phyloP scores from a whole-genome alignment of 306 rosid species.

The Sphenostylis stenocarpa region DNA sequence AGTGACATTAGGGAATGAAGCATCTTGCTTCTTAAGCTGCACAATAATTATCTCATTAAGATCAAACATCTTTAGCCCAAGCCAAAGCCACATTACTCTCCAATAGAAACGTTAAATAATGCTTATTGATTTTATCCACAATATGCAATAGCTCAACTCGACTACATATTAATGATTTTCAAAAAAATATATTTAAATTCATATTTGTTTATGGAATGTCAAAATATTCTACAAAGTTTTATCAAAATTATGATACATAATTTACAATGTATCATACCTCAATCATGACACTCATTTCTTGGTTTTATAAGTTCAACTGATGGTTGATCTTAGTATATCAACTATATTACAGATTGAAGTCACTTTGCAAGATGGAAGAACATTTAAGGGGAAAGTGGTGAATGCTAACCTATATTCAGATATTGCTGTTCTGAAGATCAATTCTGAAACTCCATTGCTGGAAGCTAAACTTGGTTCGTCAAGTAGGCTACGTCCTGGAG shows the following conservation, averaged over 20 bases:
- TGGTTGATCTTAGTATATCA: conserved; percentile 18
- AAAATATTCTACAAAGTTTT: not conserved
- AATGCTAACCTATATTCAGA: conserved; percentile 85
- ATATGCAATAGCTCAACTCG: conserved; percentile 6
- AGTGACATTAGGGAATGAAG: conserved; percentile 68
- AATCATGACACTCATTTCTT: not conserved
- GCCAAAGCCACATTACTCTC: conserved; percentile 95
- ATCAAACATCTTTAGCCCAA: conserved; percentile 88
- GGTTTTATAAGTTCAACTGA: not conserved
- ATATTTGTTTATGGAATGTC: conserved; percentile 4
- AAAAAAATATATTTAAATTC: not conserved
- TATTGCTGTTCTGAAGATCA: conserved; percentile 80
- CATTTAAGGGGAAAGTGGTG: conserved; percentile 76
- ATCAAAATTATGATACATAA: no score
- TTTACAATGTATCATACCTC: conserved; percentile 46
- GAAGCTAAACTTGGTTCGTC: conserved; percentile 82
- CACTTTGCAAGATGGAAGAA: conserved; percentile 89
- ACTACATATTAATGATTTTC: not conserved
- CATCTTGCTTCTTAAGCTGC: conserved; percentile 72
- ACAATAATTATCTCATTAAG: conserved; percentile 71
- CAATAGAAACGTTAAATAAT: conserved; percentile 43
- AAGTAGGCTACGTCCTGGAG: conserved; percentile 83
- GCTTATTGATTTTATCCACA: conserved; percentile 7
- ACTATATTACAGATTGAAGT: conserved; percentile 63
- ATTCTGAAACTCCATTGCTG: conserved; percentile 80